phyloP scores from a whole-genome alignment of 768 basidiomycete genomes.

The Mrakia blollopis region DNA sequence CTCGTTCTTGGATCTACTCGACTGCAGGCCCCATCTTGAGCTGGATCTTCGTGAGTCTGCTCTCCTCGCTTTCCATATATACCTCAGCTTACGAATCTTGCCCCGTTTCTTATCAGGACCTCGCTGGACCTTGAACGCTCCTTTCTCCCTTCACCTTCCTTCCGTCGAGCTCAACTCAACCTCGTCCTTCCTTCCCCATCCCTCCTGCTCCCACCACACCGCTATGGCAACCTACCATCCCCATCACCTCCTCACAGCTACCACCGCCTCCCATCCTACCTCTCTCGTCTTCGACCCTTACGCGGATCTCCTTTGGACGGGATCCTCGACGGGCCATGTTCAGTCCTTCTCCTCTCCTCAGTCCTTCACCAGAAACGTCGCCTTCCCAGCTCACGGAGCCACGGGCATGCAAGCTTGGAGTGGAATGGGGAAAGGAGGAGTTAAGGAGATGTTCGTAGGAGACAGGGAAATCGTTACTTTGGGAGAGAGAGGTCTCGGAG shows the following conservation, averaged over 20 bases:
- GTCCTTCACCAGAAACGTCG: conserved; percentile 39
- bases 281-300: conserved; percentile 82
- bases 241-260: conserved; percentile 41
- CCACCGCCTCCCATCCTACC: conserved; percentile 35
- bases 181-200: not conserved
- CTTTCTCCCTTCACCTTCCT: not conserved
- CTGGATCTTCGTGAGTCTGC: not conserved
- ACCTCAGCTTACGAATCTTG: not conserved
- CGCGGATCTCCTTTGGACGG: conserved; percentile 84
- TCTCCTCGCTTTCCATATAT: not conserved
- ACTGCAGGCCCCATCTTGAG: too few relatives aligned
- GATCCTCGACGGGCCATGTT: conserved; percentile 65
- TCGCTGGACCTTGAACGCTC: not conserved
- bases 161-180: not conserved
- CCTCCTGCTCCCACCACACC: not conserved
- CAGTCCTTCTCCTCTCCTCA: conserved; percentile 56
- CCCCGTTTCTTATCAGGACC: too few relatives aligned
- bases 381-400: conserved; percentile 41
- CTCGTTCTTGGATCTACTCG: too few relatives aligned
- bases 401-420: conserved; percentile 28
- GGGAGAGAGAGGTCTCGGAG: conserved; percentile 46
- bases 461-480: conserved; percentile 63
- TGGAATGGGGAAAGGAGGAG: conserved; percentile 45
- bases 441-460: conserved; percentile 69
- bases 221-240: conserved; percentile 38